Percentiles rank a stretch among this genome's conserved stretches.
phyloP scores from a whole-genome alignment of 164 flowering plant species.

The Malania oleifera region DNA sequence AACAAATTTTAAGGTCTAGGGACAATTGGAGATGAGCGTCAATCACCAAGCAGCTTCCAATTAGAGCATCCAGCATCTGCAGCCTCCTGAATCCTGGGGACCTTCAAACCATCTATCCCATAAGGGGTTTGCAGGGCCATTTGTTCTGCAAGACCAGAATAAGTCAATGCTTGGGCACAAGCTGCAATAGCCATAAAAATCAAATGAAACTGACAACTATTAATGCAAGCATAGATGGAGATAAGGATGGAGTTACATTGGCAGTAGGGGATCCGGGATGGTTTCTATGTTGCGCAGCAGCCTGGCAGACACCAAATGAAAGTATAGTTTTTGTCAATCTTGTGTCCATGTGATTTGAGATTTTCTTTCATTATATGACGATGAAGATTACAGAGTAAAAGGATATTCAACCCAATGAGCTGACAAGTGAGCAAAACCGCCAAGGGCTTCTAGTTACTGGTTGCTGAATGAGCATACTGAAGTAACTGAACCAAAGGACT shows the following conservation, averaged over 20 bases:
- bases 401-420: too few species aligned
- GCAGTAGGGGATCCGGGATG: conserved; percentile 31
- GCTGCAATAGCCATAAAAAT: background rate
- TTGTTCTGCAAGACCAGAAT: conserved; percentile 23
- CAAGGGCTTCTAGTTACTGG: too few species aligned
- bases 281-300: conserved; percentile 27
- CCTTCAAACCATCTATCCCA: conserved; percentile 51
- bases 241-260: conserved; percentile 19
- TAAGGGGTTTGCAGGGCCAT: conserved; percentile 24
- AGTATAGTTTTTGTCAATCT: background rate
- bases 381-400: too few species aligned
- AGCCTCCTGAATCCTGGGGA: conserved; percentile 22
- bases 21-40: conserved; percentile 6
- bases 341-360: background rate
- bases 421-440: too few species aligned
- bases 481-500: too few species aligned
- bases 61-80: conserved; percentile 33
- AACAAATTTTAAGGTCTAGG: background rate
- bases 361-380: background rate
- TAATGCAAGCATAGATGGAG: background rate
- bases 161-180: background rate
- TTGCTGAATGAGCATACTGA: too few species aligned
- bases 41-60: background rate
- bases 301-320: conserved; percentile 18
- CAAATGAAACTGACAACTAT: too few species aligned